Percentiles rank a stretch among this genome's conserved stretches.
Conservation (phyloP, 2,329 filamentous ascomycete genomes). For the Chaetomium sp. region DNA sequence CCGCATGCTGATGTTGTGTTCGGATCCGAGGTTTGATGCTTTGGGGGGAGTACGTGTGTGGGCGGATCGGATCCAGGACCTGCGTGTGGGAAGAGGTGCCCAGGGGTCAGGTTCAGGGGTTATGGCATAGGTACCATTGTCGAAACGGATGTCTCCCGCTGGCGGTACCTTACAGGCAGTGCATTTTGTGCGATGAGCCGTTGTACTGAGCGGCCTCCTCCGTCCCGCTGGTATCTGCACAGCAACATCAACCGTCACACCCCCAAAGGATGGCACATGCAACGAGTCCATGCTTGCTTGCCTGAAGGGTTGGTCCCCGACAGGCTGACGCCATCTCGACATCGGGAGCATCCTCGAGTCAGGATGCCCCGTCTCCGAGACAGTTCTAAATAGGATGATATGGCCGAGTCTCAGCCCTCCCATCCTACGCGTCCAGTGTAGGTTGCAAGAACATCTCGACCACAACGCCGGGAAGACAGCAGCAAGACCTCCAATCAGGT, state of each 20-base stretch:
- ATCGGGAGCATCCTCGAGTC: background rate
- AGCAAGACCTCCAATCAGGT: background rate
- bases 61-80: background rate
- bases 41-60: background rate
- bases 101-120: background rate
- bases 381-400: background rate
- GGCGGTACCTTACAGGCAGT: background rate
- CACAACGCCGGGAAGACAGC: background rate
- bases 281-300: background rate
- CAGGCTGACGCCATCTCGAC: background rate
- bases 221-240: background rate
- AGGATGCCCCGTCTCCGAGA: background rate
- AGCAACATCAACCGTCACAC: background rate
- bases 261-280: background rate
- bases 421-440: background rate
- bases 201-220: background rate
- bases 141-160: background rate
- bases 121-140: background rate
- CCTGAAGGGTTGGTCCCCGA: background rate
- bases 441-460: background rate
- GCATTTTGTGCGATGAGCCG: background rate
- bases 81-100: background rate
- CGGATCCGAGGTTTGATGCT: background rate
- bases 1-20: background rate
- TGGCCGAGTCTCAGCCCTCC: background rate